Evolutionary conservation across 2,329 filamentous ascomycete species (phyloP), one percentile per base, ranked within the genome.

Genomic region (Phyllosticta citrichinensis): DNA sequence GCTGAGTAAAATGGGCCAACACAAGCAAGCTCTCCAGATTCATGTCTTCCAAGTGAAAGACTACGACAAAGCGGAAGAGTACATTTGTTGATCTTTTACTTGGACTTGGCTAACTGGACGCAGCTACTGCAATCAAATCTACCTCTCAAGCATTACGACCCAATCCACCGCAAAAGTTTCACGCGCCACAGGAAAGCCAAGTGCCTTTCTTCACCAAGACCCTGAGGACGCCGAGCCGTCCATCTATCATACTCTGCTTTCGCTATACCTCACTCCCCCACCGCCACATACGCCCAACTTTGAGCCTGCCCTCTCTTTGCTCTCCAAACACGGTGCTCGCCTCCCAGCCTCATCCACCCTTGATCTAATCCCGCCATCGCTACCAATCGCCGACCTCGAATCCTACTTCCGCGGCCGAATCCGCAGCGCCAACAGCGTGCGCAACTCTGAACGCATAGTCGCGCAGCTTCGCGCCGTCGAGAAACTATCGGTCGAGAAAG

Each of bases 41-140:
- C 99, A 96, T 71, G 93, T 97, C 27, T 99, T 97, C 76, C 94
- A 93, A 73, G 83, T 99, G 73, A 79, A 88, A 66, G 87, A 96
- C 72, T 93, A 89, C 64, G 79, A 77, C 12, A 97, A 96, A 74
- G 94, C 94, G 33, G 94, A 99, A 81, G 91, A 96, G 87, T 96
- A 65, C 58, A 25, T 25, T 35, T 5, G 12, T 50, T 30, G 33
- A 22, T 52, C 55, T 17, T 24, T 11, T 22, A 17, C 14, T 12
- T 5, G 6, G 25, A n/a, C 1, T 51, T 77, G 64, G 85, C 62
- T 61, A 90, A 87, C 66, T 10, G 8, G 20, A 24, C 27, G 19
- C 52, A 74, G 73, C 66, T 75, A 99, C 76, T 97, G 94, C 78
- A 97, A 97, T 74, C 86, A 86, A 63, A 83, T 92, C 62, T 88